These are phyloP conservation scores for Antrodiella citrinella DNA, from an alignment of 768 basidiomycete genomes.

Conservation along the genomic window DNA sequence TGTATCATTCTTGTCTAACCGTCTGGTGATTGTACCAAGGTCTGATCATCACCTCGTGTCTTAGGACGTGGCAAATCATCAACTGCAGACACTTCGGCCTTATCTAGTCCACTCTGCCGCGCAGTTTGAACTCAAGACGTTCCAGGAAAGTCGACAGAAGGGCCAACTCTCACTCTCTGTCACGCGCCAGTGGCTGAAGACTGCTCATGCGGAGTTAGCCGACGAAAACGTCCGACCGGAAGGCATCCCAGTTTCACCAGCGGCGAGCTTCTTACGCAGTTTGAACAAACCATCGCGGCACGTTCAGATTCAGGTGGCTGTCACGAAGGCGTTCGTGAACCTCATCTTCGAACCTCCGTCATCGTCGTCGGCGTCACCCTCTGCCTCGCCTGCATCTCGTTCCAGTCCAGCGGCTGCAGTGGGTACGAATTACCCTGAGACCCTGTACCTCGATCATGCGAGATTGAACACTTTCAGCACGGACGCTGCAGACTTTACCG, in stretches of 20 bases:
- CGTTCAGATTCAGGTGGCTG: constrained; percentile 23
- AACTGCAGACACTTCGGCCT: constrained; percentile 87
- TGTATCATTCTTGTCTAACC: constrained; percentile 26
- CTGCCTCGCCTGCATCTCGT: constrained; percentile 25
- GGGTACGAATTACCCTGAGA: constrained; percentile 51
- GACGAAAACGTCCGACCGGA: too few species aligned
- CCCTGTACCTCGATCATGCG: constrained; percentile 68
- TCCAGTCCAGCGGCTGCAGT: neutral
- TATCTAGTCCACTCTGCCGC: constrained; percentile 76
- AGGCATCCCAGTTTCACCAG: neutral
- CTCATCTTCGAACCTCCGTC: constrained; percentile 20
- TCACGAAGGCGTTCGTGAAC: constrained; percentile 16
- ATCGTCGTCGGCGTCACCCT: constrained; percentile 43
- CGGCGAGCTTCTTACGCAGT: constrained; percentile 1
- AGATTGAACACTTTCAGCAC: constrained; percentile 58
- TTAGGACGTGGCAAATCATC: constrained; percentile 95
- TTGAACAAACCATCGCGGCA: constrained; percentile 20
- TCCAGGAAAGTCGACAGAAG: constrained; percentile 45
- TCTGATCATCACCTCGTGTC: neutral
- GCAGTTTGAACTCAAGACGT: constrained; percentile 71
- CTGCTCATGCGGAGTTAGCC: constrained; percentile 39
- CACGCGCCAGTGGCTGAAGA: constrained; percentile 60
- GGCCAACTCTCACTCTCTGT: constrained; percentile 32
- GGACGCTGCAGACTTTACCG: constrained; percentile 68
- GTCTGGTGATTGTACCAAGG: constrained; percentile 1